phyloP scores from a whole-genome alignment of 495 filamentous ascomycete species.

The Coniosporium apollinis region DNA sequence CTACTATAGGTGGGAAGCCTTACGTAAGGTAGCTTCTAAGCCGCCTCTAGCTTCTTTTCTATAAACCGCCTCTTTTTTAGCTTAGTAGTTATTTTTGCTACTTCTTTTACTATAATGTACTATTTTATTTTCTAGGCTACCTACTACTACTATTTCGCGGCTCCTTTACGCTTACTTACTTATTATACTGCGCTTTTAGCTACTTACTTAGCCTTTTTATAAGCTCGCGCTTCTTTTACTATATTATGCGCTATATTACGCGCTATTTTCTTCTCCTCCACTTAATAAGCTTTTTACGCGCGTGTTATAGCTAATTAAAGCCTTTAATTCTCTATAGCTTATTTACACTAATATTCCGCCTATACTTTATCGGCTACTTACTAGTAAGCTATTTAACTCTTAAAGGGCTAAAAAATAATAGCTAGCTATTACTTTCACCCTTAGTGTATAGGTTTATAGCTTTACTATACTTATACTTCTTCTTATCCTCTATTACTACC shows the following conservation, averaged over 20 bases:
- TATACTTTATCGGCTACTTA: neutral
- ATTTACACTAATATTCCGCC: neutral
- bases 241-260: neutral
- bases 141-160: neutral
- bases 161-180: neutral
- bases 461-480: neutral
- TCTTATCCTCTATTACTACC: neutral
- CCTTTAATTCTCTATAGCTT: neutral
- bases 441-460: neutral
- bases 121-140: neutral
- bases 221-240: neutral
- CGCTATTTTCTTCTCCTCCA: neutral
- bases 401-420: neutral
- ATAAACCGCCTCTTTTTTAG: neutral
- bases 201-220: constrained; percentile 1
- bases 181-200: neutral
- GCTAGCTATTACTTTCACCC: neutral
- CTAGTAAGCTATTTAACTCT: neutral
- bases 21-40: neutral
- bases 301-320: neutral
- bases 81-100: neutral
- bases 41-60: neutral
- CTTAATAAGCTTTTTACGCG: neutral
- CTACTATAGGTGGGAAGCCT: neutral
- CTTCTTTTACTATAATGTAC: neutral